Percentiles rank a stretch among this genome's conserved stretches.
These are phyloP conservation scores for Chamaenerion angustifolium DNA, from an alignment of 345 rosid genomes.

Conservation along the genomic window DNA sequence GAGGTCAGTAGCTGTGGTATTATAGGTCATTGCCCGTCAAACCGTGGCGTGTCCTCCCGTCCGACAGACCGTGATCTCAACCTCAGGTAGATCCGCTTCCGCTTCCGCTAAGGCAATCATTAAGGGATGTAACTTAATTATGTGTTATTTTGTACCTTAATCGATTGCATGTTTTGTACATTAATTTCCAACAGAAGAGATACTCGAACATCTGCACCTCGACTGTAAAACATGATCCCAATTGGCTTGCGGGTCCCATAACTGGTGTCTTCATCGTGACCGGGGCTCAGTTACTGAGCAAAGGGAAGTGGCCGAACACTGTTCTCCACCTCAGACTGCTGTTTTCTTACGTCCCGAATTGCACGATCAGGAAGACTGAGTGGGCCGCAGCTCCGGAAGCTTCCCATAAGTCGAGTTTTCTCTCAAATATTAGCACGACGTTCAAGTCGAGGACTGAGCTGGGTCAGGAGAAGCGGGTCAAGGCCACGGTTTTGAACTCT, in stretches of 20 bases:
- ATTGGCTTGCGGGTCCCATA: constrained; percentile 31
- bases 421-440: constrained; percentile 46
- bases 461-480: constrained; percentile 32
- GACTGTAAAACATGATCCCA: constrained; percentile 35
- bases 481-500: constrained; percentile 26
- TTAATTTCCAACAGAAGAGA: too few species aligned
- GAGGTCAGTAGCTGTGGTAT: too few species aligned
- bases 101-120: too few species aligned
- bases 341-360: constrained; percentile 36
- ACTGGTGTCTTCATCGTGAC: constrained; percentile 46
- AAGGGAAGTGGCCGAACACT: constrained; percentile 48
- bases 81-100: too few species aligned
- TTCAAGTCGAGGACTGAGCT: constrained; percentile 28
- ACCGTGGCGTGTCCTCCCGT: too few species aligned
- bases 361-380: constrained; percentile 32
- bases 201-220: constrained; percentile 56
- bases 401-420: constrained; percentile 27
- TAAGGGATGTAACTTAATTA: too few species aligned
- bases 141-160: too few species aligned
- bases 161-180: too few species aligned
- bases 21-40: too few species aligned
- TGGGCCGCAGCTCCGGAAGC: constrained; percentile 42
- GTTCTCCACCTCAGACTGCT: constrained; percentile 46
- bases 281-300: constrained; percentile 48
- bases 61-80: too few species aligned